Conservation (phyloP, 352 stramenopile genomes). For the Thalassiosira mediterranea region DNA sequence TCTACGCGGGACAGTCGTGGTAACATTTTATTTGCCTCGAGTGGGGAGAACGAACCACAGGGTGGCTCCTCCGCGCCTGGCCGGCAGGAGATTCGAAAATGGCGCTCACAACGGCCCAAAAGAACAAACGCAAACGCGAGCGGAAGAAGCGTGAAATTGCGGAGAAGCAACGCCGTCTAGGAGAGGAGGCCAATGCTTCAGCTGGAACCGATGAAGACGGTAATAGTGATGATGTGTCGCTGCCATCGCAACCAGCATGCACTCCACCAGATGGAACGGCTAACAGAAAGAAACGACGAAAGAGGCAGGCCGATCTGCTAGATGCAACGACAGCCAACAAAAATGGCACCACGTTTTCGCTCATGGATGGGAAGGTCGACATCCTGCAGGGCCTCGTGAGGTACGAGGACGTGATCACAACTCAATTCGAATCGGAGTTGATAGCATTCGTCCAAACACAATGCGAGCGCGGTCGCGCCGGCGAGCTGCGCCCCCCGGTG, state of each 20-base stretch:
- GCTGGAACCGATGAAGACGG: too few relatives aligned
- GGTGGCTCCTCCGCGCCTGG: too few relatives aligned
- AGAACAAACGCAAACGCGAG: constrained; percentile 77
- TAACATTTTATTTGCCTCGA: too few relatives aligned
- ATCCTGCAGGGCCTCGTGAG: constrained; percentile 50
- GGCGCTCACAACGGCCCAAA: constrained; percentile 68
- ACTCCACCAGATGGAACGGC: too few relatives aligned
- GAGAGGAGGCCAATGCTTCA: constrained; percentile 31
- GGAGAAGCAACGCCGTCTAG: constrained; percentile 38
- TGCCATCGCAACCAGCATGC: too few relatives aligned
- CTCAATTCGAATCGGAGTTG: constrained; percentile 46
- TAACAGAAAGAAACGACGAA: too few relatives aligned
- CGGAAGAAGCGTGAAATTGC: constrained; percentile 71
- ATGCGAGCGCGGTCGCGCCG: constrained; percentile 31
- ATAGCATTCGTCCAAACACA: constrained; percentile 46
- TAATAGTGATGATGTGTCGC: too few relatives aligned
- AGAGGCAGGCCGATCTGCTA: too few relatives aligned
- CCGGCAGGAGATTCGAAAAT: too few relatives aligned
- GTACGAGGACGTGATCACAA: constrained; percentile 47
- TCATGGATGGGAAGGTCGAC: constrained; percentile 39
- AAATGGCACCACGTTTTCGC: constrained; percentile 31
- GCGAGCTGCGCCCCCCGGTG: constrained; percentile 45
- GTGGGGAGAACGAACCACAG: too few relatives aligned
- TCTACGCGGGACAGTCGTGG: too few relatives aligned
- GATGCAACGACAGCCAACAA: too few relatives aligned